Evolutionary conservation across 495 filamentous ascomycete genomes (phyloP), one percentile per base, ranked within the genome.

Genomic region (Penicillium malachiteum): DNA sequence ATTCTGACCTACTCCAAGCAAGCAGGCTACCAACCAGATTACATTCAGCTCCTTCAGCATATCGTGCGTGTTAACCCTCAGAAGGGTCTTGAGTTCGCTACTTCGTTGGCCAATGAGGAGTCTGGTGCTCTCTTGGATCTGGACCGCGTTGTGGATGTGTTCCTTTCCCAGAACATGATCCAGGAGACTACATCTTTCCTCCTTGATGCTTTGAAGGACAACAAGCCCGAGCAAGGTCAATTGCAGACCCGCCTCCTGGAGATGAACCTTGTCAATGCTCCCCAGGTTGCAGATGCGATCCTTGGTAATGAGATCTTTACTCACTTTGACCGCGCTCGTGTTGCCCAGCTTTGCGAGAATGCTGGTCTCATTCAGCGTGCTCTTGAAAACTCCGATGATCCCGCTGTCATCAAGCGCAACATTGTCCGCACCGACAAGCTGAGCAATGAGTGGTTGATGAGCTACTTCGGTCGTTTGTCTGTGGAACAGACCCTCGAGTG

Each of bases 141-240:
- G 55, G 92, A 96, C 64, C 92, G 94, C 30, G 90, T 96, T 16
- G 90, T 97, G 35, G 93, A 97, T 70, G 89, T 99, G 41, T 99
- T 99, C 84, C 84, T 95, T 67, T 91, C 93, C 18, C 94, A 97
- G 72, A 91, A 91, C 70, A 95, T 97, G 92, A 82, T 96, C 45
- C 94, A 97, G 71, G 91, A 96, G 67, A 94, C 93, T 8, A 99
- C 94, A 7, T 92, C 93, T 16, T 97, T 99, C 84, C 76, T 99
- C 34, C 81, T 99, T 21, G 95, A 97, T 70, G 92, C 90, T 13
- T 79, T 99, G 42, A 91, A 94, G 72, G 89, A 89, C 52, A 96
- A 99, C 77, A 87, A 87, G 62, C 93, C 92, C 5, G 95, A 97
- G 70, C 91, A 99, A 56, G 93, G 85, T 43, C 84, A 91, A 60